Percentiles rank a stretch among this genome's conserved stretches.
These are phyloP conservation scores for Poa pratensis DNA, from an alignment of 176 grass and related monocot genomes.

Conservation along the genomic window DNA sequence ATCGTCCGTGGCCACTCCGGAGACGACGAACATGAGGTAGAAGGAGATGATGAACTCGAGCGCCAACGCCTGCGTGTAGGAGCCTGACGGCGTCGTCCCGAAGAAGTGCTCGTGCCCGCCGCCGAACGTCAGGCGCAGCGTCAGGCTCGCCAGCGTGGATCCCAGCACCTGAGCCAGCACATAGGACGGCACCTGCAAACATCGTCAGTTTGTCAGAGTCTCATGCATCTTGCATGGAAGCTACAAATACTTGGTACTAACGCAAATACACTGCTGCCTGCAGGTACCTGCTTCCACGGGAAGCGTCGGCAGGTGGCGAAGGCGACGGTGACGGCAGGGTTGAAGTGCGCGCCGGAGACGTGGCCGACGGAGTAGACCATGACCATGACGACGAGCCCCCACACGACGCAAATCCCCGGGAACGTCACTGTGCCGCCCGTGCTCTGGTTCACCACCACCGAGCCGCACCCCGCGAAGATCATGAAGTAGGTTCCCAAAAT, in stretches of 20 bases:
- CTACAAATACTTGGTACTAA: too few species aligned
- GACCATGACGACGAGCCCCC: constrained; percentile 88
- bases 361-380: constrained; percentile 85
- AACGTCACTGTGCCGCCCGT: constrained; percentile 67
- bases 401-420: constrained; percentile 78
- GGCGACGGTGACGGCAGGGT: constrained; percentile 86
- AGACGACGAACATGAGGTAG: constrained; percentile 93
- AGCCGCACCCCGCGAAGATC: constrained; percentile 78
- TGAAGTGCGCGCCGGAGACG: constrained; percentile 85
- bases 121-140: constrained; percentile 69
- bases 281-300: constrained; percentile 79
- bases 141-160: constrained; percentile 63
- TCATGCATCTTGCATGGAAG: too few species aligned
- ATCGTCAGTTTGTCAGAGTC: background rate
- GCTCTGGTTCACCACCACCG: constrained; percentile 74
- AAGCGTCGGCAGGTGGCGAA: constrained; percentile 77
- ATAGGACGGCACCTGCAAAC: constrained; percentile 69
- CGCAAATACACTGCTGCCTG: too few species aligned
- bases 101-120: constrained; percentile 54
- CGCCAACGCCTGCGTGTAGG: constrained; percentile 61
- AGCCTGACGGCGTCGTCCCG: constrained; percentile 65
- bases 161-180: constrained; percentile 63
- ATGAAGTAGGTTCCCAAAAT: constrained; percentile 83
- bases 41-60: constrained; percentile 88
- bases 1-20: constrained; percentile 87